These are phyloP conservation scores for Phytopythium aichiense DNA, from an alignment of 352 stramenopile genomes.

Conservation along the genomic window DNA sequence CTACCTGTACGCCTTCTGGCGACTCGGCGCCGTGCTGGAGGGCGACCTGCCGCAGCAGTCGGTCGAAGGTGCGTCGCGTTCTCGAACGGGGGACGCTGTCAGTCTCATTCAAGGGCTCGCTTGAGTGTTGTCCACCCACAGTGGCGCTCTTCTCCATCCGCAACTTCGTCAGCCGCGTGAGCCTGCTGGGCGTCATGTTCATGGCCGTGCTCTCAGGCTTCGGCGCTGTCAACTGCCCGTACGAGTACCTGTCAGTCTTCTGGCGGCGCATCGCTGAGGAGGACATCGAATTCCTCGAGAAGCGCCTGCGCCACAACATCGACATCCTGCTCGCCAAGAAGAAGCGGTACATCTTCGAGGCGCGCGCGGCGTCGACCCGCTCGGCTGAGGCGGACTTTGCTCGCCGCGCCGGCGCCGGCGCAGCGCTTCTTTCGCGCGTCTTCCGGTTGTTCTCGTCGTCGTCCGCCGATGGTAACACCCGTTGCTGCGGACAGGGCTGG, in stretches of 20 bases:
- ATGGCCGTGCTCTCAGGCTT: constrained; percentile 83
- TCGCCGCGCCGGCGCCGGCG: constrained; percentile 17
- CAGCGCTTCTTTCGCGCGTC: constrained; percentile 31
- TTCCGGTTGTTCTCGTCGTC: constrained; percentile 27
- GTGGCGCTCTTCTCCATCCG: constrained; percentile 69
- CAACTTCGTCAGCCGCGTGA: constrained; percentile 80
- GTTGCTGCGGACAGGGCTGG: background rate
- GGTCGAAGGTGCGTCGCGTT: constrained; percentile 30
- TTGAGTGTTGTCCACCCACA: background rate
- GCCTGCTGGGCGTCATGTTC: constrained; percentile 74
- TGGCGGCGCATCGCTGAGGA: constrained; percentile 72
- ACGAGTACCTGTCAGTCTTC: constrained; percentile 85
- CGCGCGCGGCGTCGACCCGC: constrained; percentile 25
- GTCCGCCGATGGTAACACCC: constrained; percentile 11
- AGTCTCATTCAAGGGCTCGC: too few species aligned
- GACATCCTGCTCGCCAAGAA: constrained; percentile 84
- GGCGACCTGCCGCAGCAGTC: constrained; percentile 32
- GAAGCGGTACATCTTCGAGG: constrained; percentile 58
- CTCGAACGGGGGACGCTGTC: background rate
- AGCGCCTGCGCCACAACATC: constrained; percentile 73
- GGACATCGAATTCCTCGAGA: constrained; percentile 81
- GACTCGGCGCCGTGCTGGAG: constrained; percentile 51
- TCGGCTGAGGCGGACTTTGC: background rate
- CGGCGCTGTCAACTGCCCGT: constrained; percentile 79
- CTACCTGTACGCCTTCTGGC: constrained; percentile 80